These are phyloP conservation scores for Candida easanensis DNA, from an alignment of 805 yeast genomes.

Conservation along the genomic window DNA sequence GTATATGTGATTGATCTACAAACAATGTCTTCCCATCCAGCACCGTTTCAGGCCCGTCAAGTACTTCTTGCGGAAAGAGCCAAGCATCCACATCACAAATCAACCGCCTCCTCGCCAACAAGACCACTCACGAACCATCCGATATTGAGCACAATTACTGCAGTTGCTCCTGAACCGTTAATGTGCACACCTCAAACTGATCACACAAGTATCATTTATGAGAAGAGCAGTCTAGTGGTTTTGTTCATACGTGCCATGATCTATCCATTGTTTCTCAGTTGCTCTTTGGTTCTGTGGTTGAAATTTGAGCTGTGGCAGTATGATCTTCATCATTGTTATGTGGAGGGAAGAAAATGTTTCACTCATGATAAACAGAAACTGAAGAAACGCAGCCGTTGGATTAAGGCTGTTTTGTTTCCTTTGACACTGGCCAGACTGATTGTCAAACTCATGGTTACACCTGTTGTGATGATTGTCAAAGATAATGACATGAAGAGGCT, in stretches of 20 bases:
- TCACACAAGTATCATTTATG: not conserved
- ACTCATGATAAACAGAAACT: not conserved
- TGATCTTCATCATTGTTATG: not conserved
- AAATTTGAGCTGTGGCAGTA: not conserved
- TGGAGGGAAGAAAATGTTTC: constrained; percentile 1
- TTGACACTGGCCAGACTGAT: not conserved
- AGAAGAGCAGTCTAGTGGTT: not conserved
- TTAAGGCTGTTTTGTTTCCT: not conserved
- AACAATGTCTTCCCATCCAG: not conserved
- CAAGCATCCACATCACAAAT: not conserved
- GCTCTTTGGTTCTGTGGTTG: constrained; percentile 4
- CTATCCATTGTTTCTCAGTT: constrained; percentile 2
- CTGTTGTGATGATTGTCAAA: not conserved
- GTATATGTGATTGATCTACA: not conserved
- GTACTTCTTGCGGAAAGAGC: constrained; percentile 11
- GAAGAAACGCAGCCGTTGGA: not conserved
- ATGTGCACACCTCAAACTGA: not conserved
- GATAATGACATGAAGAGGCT: constrained; percentile 4
- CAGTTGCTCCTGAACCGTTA: constrained; percentile 2
- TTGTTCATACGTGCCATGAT: not conserved
- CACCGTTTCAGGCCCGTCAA: constrained; percentile 8
- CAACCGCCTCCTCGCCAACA: not conserved
- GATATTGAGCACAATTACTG: not conserved
- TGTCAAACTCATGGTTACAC: not conserved
- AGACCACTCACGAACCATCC: not conserved